A percentile compares a stretch with the other conserved stretches of the same genome.
Evolutionary conservation across 1,139 yeast species (phyloP).

Genomic region (Torulaspora globosa): DNA sequence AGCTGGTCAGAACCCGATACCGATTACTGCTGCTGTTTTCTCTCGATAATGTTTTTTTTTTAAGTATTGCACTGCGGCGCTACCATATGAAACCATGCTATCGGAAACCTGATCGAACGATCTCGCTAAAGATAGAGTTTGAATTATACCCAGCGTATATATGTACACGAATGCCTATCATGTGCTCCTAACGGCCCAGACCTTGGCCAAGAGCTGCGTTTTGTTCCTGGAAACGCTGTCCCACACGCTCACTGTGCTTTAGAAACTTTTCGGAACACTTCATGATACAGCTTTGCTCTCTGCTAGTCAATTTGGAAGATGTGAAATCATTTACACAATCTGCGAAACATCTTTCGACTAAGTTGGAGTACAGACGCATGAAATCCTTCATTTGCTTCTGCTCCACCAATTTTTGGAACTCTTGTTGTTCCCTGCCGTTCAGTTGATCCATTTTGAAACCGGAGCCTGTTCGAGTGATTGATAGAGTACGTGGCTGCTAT

Average conservation of each 20-base stretch:
- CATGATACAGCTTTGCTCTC: constrained; percentile 80
- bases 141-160: constrained; percentile 6
- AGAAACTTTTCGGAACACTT: constrained; percentile 96
- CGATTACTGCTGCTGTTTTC: constrained; percentile 35
- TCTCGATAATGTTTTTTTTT: constrained; percentile 5
- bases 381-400: constrained; percentile 98
- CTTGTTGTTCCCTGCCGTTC: constrained; percentile 92
- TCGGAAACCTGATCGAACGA: neutral
- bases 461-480: neutral
- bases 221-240: constrained; percentile 98
- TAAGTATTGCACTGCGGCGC: constrained; percentile 1
- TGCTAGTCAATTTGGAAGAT: constrained; percentile 75
- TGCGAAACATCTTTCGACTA: constrained; percentile 93
- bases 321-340: constrained; percentile 99
- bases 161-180: constrained; percentile 12
- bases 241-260: constrained; percentile 97
- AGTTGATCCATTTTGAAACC: constrained; percentile 60
- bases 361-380: constrained; percentile 91
- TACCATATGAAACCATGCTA: neutral
- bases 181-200: constrained; percentile 35
- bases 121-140: neutral
- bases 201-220: constrained; percentile 56
- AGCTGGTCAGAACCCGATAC: constrained; percentile 35
- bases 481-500: neutral
- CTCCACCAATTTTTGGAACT: constrained; percentile 90